phyloP scores from a whole-genome alignment of 1,139 yeast species.

The Candida sanyaensis region DNA sequence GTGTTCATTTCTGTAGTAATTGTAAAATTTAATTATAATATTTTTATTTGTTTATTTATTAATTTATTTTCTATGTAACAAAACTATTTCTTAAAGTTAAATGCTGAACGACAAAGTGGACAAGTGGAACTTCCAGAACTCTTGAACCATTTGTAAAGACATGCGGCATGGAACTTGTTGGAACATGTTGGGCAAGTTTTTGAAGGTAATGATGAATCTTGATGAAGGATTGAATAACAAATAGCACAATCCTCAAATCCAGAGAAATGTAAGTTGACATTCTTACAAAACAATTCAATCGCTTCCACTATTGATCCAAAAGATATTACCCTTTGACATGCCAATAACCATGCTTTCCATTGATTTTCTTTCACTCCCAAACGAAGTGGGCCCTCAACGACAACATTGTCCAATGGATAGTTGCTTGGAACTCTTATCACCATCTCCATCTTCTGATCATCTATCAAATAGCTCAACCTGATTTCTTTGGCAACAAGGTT shows the following conservation, averaged over 20 bases:
- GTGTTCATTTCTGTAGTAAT: neutral
- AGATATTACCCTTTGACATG: slow-evolving; percentile 79
- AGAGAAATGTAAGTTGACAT: slow-evolving; percentile 79
- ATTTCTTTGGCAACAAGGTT: slow-evolving; percentile 69
- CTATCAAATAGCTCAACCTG: slow-evolving; percentile 73
- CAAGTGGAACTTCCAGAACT: slow-evolving; percentile 91
- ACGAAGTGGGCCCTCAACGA: slow-evolving; percentile 76
- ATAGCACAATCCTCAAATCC: slow-evolving; percentile 98
- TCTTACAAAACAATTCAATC: slow-evolving; percentile 75
- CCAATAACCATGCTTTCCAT: slow-evolving; percentile 95
- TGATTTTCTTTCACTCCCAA: slow-evolving; percentile 90
- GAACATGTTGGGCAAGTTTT: slow-evolving; percentile 88
- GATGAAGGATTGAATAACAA: slow-evolving; percentile 88
- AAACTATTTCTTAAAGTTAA: slow-evolving; percentile 45
- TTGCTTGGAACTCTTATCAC: slow-evolving; percentile 47
- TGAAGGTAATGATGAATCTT: slow-evolving; percentile 87
- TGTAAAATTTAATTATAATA: no score
- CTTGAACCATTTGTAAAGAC: slow-evolving; percentile 96
- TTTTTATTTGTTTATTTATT: neutral
- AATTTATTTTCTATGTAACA: slow-evolving; percentile 2
- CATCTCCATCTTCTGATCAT: slow-evolving; percentile 86
- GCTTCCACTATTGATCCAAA: slow-evolving; percentile 84
- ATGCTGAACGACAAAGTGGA: slow-evolving; percentile 87
- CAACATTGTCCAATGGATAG: slow-evolving; percentile 32
- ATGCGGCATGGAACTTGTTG: slow-evolving; percentile 95